Conservation (phyloP, 345 rosid species). For the Nasturtium officinale region DNA sequence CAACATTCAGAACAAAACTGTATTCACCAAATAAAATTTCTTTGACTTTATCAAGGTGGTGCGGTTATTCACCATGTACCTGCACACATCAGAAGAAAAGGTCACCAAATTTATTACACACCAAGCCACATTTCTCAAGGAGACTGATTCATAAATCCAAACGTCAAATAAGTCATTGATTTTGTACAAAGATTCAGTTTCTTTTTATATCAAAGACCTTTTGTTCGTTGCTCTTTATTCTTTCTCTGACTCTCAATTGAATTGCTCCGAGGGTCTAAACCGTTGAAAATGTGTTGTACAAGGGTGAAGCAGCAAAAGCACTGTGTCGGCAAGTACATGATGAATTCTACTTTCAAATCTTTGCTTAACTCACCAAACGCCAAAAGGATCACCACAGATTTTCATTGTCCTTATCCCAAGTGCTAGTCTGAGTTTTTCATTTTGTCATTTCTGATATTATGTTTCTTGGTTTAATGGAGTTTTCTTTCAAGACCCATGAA, state of each 20-base stretch:
- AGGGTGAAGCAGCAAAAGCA: constrained; percentile 86
- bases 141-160: no score
- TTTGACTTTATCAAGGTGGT: no score
- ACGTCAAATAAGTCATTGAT: no score
- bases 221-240: no score
- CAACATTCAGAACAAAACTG: background rate
- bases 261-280: constrained; percentile 53
- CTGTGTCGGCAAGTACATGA: constrained; percentile 79
- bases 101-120: no score
- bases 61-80: no score
- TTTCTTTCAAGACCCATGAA: background rate
- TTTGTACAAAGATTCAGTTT: no score
- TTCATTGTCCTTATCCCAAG: constrained; percentile 76
- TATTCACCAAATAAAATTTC: background rate
- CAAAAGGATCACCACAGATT: constrained; percentile 66
- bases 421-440: constrained; percentile 48
- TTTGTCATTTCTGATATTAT: background rate
- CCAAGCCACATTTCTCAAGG: no score
- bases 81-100: no score
- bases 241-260: no score
- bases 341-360: constrained; percentile 60
- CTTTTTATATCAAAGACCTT: no score
- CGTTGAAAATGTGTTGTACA: constrained; percentile 63
- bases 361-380: constrained; percentile 78
- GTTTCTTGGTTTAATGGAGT: background rate